Base-by-base conservation (phyloP, 2,329 filamentous ascomycete species). In the Trichophyton verrucosum region DNA sequence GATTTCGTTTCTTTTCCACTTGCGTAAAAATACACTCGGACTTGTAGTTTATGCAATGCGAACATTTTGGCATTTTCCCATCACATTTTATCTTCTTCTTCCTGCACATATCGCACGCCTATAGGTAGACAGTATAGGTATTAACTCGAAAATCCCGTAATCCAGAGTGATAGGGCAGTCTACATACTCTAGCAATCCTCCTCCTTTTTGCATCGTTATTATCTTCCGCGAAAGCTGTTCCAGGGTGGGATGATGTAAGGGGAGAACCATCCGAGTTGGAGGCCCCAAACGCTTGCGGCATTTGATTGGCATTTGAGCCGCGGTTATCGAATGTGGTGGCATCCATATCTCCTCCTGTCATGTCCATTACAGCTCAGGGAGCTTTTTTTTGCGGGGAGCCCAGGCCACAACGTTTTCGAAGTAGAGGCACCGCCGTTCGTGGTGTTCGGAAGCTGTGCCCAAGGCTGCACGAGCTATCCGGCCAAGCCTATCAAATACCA, bases 1-100 rank as follows among this genome's bases (percentile, higher is more conserved):
- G 92, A 73, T 88, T 94, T 62, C 94, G 84, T 81, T 99, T 99
- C 85, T 99, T 99, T 78, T 99, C 94, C 42, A 97, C 91, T 72
- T 96, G 91, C 0, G 94, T 97, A 72, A 97, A 97, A 67, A 96
- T 84, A 74, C 92, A 99, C 68, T 96, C 91, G 3, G 91, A 96
- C 80, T 96, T 96, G 80, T 96, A 96, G 74, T 96, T 97, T 73
- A 88, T 87, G 74, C 92, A 99, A 75, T 97, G 94, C 6, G 89
- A 91, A 75, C 94, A 99, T 63, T 91, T 86, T 42, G 94, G 92
- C 76, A 95, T 84, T 77, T 95, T 96, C 66, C 94, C 92, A 72
- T 97, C 94, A 75, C 92, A 97, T 77, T 97, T 97, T 76, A 97
- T 96, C 76, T 89, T 81, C 76, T 87, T 87, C 77, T 95, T 96